Percentiles rank a stretch among this genome's conserved stretches.
Evolutionary conservation across 441 rosid species (phyloP).

Genomic region (Populus hybrid): DNA sequence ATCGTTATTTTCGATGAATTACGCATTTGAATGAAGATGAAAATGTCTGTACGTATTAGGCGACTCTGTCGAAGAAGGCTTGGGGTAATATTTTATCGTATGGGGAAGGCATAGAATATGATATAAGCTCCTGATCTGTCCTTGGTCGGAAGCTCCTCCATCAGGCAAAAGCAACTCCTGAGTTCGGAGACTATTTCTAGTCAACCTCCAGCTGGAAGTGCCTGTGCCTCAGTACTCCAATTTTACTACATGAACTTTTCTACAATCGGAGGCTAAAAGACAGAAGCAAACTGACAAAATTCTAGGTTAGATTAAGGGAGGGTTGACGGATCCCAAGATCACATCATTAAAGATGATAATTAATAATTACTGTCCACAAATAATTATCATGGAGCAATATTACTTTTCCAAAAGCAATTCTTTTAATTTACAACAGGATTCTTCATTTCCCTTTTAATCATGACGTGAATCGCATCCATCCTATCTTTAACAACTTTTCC

Average conservation of each 20-base stretch:
- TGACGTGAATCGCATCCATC: conserved; percentile 15
- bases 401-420: conserved; percentile 16
- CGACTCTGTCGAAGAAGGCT: neutral
- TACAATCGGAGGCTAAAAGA: neutral
- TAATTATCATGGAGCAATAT: neutral
- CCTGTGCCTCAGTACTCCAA: neutral
- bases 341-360: conserved; percentile 15
- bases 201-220: neutral
- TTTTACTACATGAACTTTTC: neutral
- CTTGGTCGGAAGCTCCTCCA: too few species aligned
- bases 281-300: conserved; percentile 11
- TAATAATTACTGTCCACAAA: neutral
- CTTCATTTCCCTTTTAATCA: neutral
- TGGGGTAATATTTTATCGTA: neutral
- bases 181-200: neutral
- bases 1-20: too few species aligned
- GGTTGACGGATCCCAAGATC: conserved; percentile 26
- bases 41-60: neutral
- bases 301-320: neutral
- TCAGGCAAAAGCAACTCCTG: neutral
- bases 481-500: neutral
- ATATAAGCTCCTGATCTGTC: too few species aligned
- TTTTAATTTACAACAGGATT: neutral
- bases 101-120: neutral
- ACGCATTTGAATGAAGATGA: too few species aligned